phyloP scores from a whole-genome alignment of 2,329 filamentous ascomycete genomes.

The Fusarium marasasianum region DNA sequence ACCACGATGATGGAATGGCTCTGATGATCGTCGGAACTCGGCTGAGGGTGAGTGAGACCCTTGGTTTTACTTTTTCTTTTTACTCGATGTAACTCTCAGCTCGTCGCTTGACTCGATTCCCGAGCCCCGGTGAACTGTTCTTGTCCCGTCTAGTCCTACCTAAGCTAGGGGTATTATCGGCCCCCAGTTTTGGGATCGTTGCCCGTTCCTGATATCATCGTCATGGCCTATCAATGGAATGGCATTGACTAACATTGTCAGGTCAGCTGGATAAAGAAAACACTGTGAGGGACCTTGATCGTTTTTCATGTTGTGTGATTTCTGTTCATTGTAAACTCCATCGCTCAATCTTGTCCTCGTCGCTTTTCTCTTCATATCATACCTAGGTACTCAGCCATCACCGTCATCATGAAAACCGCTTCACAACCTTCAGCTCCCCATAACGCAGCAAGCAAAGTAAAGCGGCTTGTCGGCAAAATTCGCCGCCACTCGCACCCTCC shows the following conservation, averaged over 20 bases:
- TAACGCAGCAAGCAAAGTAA: conserved; percentile 27
- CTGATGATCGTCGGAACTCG: conserved; percentile 23
- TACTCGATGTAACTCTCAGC: neutral
- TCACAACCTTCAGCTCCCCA: conserved; percentile 20
- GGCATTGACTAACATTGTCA: conserved; percentile 6
- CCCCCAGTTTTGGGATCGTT: conserved; percentile 6
- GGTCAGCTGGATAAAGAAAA: conserved; percentile 2
- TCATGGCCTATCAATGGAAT: conserved; percentile 22
- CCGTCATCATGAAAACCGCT: conserved; percentile 27
- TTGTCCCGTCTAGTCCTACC: conserved; percentile 1
- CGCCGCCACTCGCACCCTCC: conserved; percentile 31
- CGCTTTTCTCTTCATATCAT: neutral
- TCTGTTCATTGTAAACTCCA: neutral
- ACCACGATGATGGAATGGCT: conserved; percentile 5
- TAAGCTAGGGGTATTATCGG: neutral
- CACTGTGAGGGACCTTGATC: neutral
- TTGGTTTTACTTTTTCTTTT: neutral
- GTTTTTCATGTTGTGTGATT: neutral
- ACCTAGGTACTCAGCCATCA: neutral
- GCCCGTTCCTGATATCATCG: conserved; percentile 33
- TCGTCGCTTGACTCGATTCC: conserved; percentile 10
- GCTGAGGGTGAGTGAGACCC: neutral
- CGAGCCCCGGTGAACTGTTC: neutral
- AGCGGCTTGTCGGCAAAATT: conserved; percentile 37
- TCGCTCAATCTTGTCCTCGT: neutral